Evolutionary conservation across 2,329 filamentous ascomycete genomes (phyloP).

Genomic region (Hymenoscyphus occultus): DNA sequence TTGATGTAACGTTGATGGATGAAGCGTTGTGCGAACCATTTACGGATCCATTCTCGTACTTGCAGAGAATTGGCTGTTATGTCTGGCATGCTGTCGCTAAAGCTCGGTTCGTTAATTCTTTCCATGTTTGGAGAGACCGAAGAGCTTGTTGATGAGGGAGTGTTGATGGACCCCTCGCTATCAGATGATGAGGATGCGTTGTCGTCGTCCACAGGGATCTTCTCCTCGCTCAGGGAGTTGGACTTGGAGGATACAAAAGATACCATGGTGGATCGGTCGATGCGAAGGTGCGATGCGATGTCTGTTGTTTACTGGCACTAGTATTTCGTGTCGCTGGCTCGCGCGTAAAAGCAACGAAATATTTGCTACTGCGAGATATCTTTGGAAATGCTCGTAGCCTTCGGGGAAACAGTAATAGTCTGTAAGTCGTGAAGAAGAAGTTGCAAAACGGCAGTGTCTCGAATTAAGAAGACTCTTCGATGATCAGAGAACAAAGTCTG

Average conservation of each 20-base stretch:
- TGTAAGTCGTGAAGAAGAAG: too few species aligned
- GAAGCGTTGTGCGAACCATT: background rate
- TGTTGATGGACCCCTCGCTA: background rate
- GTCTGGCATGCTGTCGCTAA: background rate
- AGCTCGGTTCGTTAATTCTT: background rate
- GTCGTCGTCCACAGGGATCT: background rate
- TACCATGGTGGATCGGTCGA: background rate
- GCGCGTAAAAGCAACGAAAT: too few species aligned
- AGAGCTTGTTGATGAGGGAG: background rate
- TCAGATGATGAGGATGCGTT: background rate
- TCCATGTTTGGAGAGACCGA: background rate
- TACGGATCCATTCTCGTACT: background rate
- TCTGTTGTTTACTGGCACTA: too few species aligned
- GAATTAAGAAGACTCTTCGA: too few species aligned
- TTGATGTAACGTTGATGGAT: background rate
- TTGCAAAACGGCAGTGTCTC: too few species aligned
- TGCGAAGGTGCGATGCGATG: background rate
- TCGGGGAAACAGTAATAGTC: too few species aligned
- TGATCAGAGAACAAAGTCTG: too few species aligned
- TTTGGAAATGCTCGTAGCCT: too few species aligned
- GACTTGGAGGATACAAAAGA: background rate
- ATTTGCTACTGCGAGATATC: too few species aligned
- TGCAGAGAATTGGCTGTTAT: background rate
- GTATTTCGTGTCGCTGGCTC: too few species aligned
- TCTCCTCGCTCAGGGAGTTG: background rate